These are phyloP conservation scores for Trifolium fragiferum DNA, from an alignment of 306 rosid species.

Conservation along the genomic window DNA sequence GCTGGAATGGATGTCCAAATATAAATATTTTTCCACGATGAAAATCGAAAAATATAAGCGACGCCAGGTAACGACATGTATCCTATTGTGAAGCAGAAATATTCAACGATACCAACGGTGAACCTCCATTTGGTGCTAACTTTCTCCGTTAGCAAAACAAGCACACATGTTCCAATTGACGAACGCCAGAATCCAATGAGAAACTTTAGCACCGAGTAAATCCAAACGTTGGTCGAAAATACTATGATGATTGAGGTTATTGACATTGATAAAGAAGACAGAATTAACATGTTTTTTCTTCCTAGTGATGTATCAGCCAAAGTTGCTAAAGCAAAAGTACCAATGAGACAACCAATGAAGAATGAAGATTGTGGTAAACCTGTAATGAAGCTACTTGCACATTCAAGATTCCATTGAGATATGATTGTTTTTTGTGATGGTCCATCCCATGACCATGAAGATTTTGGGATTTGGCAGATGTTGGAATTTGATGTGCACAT, in stretches of 20 bases:
- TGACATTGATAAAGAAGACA: slow-evolving; percentile 43
- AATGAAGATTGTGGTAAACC: slow-evolving; percentile 41
- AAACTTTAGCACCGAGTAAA: slow-evolving; percentile 47
- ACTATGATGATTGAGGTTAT: slow-evolving; percentile 12
- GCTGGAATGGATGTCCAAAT: slow-evolving; percentile 46
- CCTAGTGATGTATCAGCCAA: slow-evolving; percentile 52
- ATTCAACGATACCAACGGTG: slow-evolving; percentile 33
- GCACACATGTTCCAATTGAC: slow-evolving; percentile 17
- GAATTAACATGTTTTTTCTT: slow-evolving; percentile 45
- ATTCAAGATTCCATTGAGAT: slow-evolving; percentile 53
- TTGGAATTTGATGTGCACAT: slow-evolving; percentile 30
- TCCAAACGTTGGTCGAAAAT: slow-evolving; percentile 44
- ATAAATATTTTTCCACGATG: slow-evolving; percentile 41
- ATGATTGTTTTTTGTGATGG: slow-evolving; percentile 41
- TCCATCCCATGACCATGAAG: slow-evolving; percentile 53
- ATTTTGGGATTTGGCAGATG: slow-evolving; percentile 46
- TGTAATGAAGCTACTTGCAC: slow-evolving; percentile 42
- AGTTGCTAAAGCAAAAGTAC: slow-evolving; percentile 46
- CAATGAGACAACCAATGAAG: slow-evolving; percentile 1
- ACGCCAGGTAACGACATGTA: slow-evolving; percentile 39
- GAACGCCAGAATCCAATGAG: slow-evolving; percentile 41
- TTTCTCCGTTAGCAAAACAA: slow-evolving; percentile 37
- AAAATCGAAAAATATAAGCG: slow-evolving; percentile 42
- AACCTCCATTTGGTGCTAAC: slow-evolving; percentile 46
- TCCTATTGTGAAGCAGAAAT: slow-evolving; percentile 38